Conservation (phyloP, 345 rosid genomes). For the Sisymbrium altissimum region DNA sequence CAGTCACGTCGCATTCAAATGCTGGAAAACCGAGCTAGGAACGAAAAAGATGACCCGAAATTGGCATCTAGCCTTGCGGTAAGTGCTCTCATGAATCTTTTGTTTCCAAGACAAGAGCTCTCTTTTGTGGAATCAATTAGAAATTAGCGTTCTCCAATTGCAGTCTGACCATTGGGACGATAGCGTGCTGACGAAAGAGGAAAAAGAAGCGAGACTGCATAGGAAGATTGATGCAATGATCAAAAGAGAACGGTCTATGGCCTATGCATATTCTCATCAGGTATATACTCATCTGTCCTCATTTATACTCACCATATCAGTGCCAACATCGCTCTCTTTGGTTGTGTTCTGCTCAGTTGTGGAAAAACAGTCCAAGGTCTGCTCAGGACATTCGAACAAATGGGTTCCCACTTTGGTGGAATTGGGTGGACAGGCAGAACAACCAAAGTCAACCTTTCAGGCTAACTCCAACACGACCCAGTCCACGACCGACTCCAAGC, state of each 20-base stretch:
- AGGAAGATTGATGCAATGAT: constrained; percentile 74
- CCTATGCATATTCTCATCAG: constrained; percentile 89
- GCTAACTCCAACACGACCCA: constrained; percentile 39
- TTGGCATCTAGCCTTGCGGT: constrained; percentile 41
- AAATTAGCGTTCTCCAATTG: background rate
- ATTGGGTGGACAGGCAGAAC: constrained; percentile 75
- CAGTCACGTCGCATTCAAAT: constrained; percentile 90
- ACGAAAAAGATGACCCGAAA: constrained; percentile 53
- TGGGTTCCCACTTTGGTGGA: constrained; percentile 96
- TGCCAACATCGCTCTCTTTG: background rate
- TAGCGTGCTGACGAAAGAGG: constrained; percentile 73
- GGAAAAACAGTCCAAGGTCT: constrained; percentile 58
- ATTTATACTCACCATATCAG: background rate
- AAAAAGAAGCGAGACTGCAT: constrained; percentile 68
- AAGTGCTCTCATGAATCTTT: background rate
- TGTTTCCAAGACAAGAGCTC: background rate
- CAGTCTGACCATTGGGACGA: constrained; percentile 91
- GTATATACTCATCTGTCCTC: constrained; percentile 34
- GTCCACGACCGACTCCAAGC: constrained; percentile 50
- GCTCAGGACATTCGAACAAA: constrained; percentile 56
- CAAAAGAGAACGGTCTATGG: constrained; percentile 88
- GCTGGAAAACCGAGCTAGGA: constrained; percentile 75
- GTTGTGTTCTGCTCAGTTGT: constrained; percentile 36
- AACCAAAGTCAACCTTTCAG: constrained; percentile 36
- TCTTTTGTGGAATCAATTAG: background rate